These are phyloP conservation scores for Chloranthus sessilifolius DNA, from an alignment of 164 flowering plant species.

Conservation along the genomic window DNA sequence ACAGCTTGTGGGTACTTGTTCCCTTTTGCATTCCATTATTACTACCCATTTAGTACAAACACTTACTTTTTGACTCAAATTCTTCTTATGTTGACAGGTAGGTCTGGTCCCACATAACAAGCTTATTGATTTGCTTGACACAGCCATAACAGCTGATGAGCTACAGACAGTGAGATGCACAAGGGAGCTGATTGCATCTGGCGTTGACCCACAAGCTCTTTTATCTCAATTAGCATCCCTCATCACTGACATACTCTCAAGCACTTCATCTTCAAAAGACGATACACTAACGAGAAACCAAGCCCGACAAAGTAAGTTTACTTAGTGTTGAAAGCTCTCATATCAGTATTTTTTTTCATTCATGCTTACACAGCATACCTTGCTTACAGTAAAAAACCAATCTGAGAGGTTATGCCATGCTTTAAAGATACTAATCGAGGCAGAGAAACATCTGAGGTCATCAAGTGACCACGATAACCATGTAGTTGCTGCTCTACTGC, in stretches of 20 bases:
- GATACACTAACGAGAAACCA: slow-evolving; percentile 10
- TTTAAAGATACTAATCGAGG: too few relatives aligned
- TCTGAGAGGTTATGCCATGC: too few relatives aligned
- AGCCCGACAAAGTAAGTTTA: slow-evolving; percentile 12
- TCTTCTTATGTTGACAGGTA: slow-evolving; percentile 20
- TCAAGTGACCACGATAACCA: too few relatives aligned
- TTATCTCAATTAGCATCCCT: slow-evolving; percentile 33
- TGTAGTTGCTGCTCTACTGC: too few relatives aligned
- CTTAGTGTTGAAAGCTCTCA: too few relatives aligned
- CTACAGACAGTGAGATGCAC: slow-evolving; percentile 17
- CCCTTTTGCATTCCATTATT: neutral
- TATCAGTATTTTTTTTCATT: too few relatives aligned
- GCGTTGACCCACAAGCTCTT: slow-evolving; percentile 26
- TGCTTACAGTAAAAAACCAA: too few relatives aligned
- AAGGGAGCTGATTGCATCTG: slow-evolving; percentile 26
- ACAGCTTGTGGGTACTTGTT: slow-evolving; percentile 26
- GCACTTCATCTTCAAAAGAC: slow-evolving; percentile 17
- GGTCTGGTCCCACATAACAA: slow-evolving; percentile 28
- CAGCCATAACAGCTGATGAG: slow-evolving; percentile 27
- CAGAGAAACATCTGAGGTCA: too few relatives aligned
- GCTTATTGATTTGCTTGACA: slow-evolving; percentile 20
- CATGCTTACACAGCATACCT: too few relatives aligned
- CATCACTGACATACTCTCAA: slow-evolving; percentile 29
- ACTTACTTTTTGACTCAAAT: neutral
- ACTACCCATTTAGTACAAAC: neutral